Evolutionary conservation across 2,329 filamentous ascomycete genomes (phyloP).

Genomic region (Aureobasidium sp.): DNA sequence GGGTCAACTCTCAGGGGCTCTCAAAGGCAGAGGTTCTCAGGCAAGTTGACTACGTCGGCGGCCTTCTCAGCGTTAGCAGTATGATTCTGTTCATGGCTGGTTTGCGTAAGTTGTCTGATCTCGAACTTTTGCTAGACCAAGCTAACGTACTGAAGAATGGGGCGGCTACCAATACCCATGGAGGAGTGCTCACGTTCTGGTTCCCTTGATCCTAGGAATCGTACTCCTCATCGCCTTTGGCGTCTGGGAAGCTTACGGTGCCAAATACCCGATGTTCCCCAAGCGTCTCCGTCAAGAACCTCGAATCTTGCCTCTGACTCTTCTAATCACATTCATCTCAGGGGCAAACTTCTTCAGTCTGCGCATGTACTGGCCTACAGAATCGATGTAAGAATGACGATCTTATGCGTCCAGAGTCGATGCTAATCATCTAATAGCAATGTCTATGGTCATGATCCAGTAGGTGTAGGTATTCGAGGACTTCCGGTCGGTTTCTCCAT

Average conservation of each 20-base stretch:
- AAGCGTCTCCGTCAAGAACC: slow-evolving; percentile 25
- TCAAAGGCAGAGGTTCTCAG: slow-evolving; percentile 34
- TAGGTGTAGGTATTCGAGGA: slow-evolving; percentile 56
- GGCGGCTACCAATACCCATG: slow-evolving; percentile 25
- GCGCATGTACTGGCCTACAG: slow-evolving; percentile 54
- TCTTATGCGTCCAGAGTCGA: neutral
- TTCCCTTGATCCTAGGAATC: slow-evolving; percentile 27
- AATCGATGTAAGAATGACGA: slow-evolving; percentile 38
- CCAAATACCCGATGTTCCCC: slow-evolving; percentile 29
- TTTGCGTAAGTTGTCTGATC: slow-evolving; percentile 18
- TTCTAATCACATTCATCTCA: slow-evolving; percentile 35
- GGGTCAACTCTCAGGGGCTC: slow-evolving; percentile 35
- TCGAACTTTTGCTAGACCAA: neutral
- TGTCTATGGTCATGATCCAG: slow-evolving; percentile 56
- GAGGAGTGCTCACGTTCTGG: slow-evolving; percentile 26
- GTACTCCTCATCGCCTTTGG: slow-evolving; percentile 26
- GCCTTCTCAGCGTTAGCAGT: slow-evolving; percentile 42
- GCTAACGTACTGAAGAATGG: slow-evolving; percentile 20
- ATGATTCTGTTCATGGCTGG: slow-evolving; percentile 46
- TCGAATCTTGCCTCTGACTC: slow-evolving; percentile 28
- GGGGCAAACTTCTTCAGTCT: slow-evolving; percentile 31
- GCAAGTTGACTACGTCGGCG: slow-evolving; percentile 45
- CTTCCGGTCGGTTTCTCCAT: slow-evolving; percentile 58
- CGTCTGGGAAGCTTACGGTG: slow-evolving; percentile 25
- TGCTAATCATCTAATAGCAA: slow-evolving; percentile 30